Conservation (phyloP, 1,139 yeast species). For the Taphrina populina region DNA sequence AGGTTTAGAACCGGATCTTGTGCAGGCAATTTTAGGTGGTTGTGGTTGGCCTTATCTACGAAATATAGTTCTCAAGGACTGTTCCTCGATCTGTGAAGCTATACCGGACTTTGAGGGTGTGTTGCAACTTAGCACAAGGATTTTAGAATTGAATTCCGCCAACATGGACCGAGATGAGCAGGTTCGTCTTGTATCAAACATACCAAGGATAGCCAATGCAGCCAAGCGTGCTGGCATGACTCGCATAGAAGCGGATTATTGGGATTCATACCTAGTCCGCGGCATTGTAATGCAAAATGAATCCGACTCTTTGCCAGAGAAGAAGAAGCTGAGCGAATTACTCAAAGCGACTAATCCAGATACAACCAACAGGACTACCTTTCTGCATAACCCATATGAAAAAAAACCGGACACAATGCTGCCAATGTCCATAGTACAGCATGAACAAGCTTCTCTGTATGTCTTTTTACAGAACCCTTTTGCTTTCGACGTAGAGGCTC, state of each 20-base stretch:
- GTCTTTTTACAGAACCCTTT: conserved; percentile 76
- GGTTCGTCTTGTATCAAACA: conserved; percentile 42
- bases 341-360: conserved; percentile 41
- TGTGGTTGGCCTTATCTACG: conserved; percentile 61
- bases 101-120: conserved; percentile 53
- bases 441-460: conserved; percentile 41
- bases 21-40: conserved; percentile 39
- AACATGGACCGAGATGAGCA: conserved; percentile 56
- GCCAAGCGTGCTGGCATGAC: conserved; percentile 42
- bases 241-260: conserved; percentile 51
- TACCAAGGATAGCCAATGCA: conserved; percentile 43
- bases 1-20: conserved; percentile 24
- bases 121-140: conserved; percentile 52
- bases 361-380: conserved; percentile 36
- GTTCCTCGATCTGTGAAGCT: conserved; percentile 56
- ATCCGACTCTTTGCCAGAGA: background rate
- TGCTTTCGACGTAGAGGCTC: conserved; percentile 67
- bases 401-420: conserved; percentile 36
- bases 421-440: conserved; percentile 35
- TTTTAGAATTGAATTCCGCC: conserved; percentile 51
- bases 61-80: conserved; percentile 57
- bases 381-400: conserved; percentile 50
- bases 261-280: conserved; percentile 71
- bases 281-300: conserved; percentile 45
- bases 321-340: background rate